Percentiles rank a stretch among this genome's conserved stretches.
Evolutionary conservation across 352 stramenopile species (phyloP).

Genomic region (Phytophthora fragariaefolia): DNA sequence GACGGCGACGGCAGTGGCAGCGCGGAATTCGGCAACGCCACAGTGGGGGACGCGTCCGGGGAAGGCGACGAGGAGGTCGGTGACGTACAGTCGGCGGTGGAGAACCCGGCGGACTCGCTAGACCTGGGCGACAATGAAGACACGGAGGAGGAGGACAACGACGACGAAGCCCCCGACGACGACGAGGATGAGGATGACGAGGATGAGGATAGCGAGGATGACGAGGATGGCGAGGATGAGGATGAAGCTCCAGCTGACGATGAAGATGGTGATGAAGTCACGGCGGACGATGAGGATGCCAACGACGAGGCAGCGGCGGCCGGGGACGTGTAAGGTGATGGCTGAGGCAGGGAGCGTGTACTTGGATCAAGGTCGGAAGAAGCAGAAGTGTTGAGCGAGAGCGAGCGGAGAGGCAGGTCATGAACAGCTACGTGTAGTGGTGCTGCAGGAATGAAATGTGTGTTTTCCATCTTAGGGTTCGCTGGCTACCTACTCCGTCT

Average conservation of each 20-base stretch:
- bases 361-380: neutral
- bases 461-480: constrained; percentile 1
- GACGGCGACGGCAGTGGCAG: constrained; percentile 4
- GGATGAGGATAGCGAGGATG: neutral
- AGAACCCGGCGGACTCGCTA: constrained; percentile 5
- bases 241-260: constrained; percentile 5
- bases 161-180: neutral
- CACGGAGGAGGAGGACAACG: too few species aligned
- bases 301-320: neutral
- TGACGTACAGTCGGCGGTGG: neutral
- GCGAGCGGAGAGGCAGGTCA: neutral
- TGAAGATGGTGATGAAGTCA: neutral
- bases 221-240: neutral
- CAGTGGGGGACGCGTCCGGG: constrained; percentile 17
- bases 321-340: neutral
- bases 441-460: constrained; percentile 8
- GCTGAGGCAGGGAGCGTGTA: neutral
- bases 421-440: constrained; percentile 15
- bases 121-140: too few species aligned
- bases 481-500: neutral
- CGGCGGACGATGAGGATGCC: neutral
- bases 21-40: constrained; percentile 20
- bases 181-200: neutral
- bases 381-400: neutral
- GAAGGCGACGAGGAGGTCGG: neutral